Base-by-base conservation (phyloP, 139 green algal genomes). In the Prasinococcaceae sp. region DNA sequence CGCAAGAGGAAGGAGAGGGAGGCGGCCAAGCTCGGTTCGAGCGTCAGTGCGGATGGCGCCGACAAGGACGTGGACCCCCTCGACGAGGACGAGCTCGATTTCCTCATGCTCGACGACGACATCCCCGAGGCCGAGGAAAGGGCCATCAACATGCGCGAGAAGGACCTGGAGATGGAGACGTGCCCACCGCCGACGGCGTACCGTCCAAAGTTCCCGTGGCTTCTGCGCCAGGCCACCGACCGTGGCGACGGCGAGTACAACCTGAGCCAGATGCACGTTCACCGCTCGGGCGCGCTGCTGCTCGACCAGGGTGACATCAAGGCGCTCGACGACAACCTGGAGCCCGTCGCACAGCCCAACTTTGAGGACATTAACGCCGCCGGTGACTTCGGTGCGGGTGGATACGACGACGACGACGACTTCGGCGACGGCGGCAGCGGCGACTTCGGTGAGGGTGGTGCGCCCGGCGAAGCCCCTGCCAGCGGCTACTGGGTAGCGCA, bases 201-300 rank as follows among this genome's bases (percentile, higher is more conserved):
- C 0, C n/a, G 16, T 19, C 6, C 40, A 16, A 47, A 25, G 17
- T 6, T 47, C 9, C 16, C 19, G 12, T 25, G 9, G 10, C 16
- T 28, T 28, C 10, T 16, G 40, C 10, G 19, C 19, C 40, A 25
- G 9, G 16, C 40, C n/a, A 23, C 33, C 33, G 33, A 12, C 33
- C 12, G 33, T 41, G 40, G 46, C 6, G 10, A 44, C 27, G 30
- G 30, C 4, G 30, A 12, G 5, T 55, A 45, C 23, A 62, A 32
- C 41, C 25, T 53, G 10, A 39, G 9, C 20, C 10, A n/a, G 19
- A 66, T 77, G 64, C 22, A 45, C 4, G 66, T 93, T 17, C 83
- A 93, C 59, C 14, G 43, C n/a, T 84, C 73, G 1, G 83, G 83
- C 0, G 81, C 81, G 3, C 61, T 93, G 54, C 68, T 93, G 50